Evolutionary conservation across 1,284 basidiomycete genomes (phyloP).

Genomic region (Ceratorhiza oryzae-sativae): DNA sequence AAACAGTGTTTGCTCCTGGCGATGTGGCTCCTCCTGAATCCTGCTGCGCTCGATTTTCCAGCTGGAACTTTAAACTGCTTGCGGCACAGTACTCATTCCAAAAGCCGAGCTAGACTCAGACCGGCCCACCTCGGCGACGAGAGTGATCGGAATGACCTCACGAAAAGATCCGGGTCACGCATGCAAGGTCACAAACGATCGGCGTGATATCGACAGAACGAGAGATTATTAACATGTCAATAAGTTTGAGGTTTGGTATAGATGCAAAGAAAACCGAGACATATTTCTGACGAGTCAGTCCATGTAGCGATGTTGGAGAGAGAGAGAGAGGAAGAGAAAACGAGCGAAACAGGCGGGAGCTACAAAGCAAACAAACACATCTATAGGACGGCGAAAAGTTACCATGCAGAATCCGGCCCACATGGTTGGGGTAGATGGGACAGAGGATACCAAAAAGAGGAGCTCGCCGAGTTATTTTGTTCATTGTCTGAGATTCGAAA

Average conservation of each 20-base stretch:
- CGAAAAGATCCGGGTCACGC: too few species aligned
- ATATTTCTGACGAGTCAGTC: constrained; percentile 10
- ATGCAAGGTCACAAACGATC: too few species aligned
- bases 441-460: not conserved
- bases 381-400: not conserved
- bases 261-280: constrained; percentile 14
- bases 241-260: constrained; percentile 9
- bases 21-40: too few species aligned
- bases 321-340: not conserved
- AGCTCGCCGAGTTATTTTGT: not conserved
- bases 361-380: not conserved
- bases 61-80: too few species aligned
- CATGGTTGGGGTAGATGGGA: constrained; percentile 7
- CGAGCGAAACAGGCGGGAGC: constrained; percentile 25
- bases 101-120: too few species aligned
- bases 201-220: too few species aligned
- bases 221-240: too few species aligned
- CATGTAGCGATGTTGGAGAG: constrained; percentile 15
- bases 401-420: constrained; percentile 33
- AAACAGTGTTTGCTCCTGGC: too few species aligned
- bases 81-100: too few species aligned
- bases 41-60: too few species aligned
- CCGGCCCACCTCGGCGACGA: too few species aligned
- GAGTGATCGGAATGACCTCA: too few species aligned
- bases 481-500: constrained; percentile 27